These are phyloP conservation scores for Inga oerstediana DNA, from an alignment of 306 rosid species.

Conservation along the genomic window DNA sequence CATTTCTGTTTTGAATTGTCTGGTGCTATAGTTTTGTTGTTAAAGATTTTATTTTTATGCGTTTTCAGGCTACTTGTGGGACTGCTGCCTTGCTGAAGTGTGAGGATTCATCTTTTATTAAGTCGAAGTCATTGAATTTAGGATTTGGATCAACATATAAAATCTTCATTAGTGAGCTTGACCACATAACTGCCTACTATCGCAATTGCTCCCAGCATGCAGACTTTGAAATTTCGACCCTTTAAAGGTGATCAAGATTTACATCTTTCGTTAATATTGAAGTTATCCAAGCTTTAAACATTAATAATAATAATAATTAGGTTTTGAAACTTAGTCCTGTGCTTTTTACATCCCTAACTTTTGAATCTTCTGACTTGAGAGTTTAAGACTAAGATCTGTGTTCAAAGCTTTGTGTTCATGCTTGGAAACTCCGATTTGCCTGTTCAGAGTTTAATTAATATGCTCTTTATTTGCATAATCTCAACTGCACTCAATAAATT, in stretches of 20 bases:
- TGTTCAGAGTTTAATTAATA: background rate
- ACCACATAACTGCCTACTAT: slow-evolving; percentile 49
- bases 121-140: slow-evolving; percentile 39
- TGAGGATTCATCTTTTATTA: slow-evolving; percentile 32
- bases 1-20: slow-evolving; percentile 2
- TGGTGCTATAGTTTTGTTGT: background rate
- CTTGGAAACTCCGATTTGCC: background rate
- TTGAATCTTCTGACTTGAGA: slow-evolving; percentile 1
- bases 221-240: slow-evolving; percentile 39
- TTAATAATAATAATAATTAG: background rate
- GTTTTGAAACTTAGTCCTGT: background rate
- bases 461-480: slow-evolving; percentile 19
- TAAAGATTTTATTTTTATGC: background rate
- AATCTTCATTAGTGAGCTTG: slow-evolving; percentile 42
- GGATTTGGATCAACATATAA: slow-evolving; percentile 44
- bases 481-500: background rate
- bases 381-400: background rate
- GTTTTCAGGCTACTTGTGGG: slow-evolving; percentile 47
- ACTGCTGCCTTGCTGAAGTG: slow-evolving; percentile 35
- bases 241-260: slow-evolving; percentile 39
- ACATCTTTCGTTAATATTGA: slow-evolving; percentile 11
- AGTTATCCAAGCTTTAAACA: background rate
- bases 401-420: slow-evolving; percentile 1
- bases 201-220: slow-evolving; percentile 42
- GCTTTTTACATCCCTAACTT: background rate